phyloP scores from a whole-genome alignment of 2,329 filamentous ascomycete species.

The Trematosphaeria pertusa region DNA sequence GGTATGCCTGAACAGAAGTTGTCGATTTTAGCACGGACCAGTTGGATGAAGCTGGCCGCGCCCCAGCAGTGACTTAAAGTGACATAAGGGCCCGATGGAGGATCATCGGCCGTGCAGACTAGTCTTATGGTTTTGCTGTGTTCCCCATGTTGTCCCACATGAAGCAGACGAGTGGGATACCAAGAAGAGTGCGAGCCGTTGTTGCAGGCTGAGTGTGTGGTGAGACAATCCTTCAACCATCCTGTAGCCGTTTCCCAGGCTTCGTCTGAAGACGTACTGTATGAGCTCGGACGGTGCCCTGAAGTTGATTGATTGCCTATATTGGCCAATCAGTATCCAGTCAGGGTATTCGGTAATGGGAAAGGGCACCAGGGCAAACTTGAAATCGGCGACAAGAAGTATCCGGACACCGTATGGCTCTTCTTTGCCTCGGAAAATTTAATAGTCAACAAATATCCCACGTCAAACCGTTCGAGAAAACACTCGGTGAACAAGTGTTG shows the following conservation, averaged over 20 bases:
- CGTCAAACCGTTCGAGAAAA: too few species aligned
- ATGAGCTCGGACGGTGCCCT: not conserved
- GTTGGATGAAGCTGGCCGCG: not conserved
- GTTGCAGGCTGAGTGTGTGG: not conserved
- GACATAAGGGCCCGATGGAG: constrained; percentile 1
- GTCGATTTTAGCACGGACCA: not conserved
- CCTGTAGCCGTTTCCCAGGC: not conserved
- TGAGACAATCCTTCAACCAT: not conserved
- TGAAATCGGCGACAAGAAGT: too few species aligned
- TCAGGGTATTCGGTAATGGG: too few species aligned
- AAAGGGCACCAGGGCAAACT: too few species aligned
- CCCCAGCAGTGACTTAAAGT: constrained; percentile 10
- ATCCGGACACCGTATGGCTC: too few species aligned
- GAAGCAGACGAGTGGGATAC: constrained; percentile 3
- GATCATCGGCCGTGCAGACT: not conserved
- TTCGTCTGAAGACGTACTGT: not conserved
- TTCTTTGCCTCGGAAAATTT: too few species aligned
- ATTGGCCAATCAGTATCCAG: too few species aligned
- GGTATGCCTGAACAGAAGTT: not conserved
- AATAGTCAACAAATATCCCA: too few species aligned
- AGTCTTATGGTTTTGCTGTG: not conserved
- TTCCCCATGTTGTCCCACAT: not conserved
- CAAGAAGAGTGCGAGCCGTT: not conserved
- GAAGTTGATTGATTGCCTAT: too few species aligned
- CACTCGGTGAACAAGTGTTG: too few species aligned